A percentile compares a stretch with the other conserved stretches of the same genome.
phyloP scores from a whole-genome alignment of 1,284 basidiomycete species.

The Sanghuangporus baumii region DNA sequence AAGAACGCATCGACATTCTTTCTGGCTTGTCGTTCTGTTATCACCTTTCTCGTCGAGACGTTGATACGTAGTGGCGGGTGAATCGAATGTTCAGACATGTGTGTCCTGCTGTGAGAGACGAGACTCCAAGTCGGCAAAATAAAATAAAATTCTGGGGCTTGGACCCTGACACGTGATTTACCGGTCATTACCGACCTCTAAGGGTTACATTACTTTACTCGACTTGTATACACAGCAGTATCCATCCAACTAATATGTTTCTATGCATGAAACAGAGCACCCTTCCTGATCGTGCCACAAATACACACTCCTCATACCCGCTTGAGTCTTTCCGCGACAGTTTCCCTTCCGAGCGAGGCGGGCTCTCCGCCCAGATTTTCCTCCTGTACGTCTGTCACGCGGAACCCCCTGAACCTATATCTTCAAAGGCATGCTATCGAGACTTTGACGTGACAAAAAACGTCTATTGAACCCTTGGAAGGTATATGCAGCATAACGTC shows the following conservation, averaged over 20 bases:
- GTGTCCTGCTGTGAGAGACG: background rate
- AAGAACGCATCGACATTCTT: slow-evolving; percentile 23
- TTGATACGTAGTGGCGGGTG: slow-evolving; percentile 4
- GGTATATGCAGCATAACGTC: slow-evolving; percentile 42
- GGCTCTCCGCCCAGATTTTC: slow-evolving; percentile 40
- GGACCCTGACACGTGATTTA: too few species aligned
- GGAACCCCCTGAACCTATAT: slow-evolving; percentile 43
- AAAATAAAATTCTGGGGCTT: too few species aligned
- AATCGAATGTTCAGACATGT: slow-evolving; percentile 9
- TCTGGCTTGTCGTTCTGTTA: slow-evolving; percentile 19
- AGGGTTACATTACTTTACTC: too few species aligned
- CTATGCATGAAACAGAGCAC: too few species aligned
- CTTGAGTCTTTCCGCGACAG: too few species aligned
- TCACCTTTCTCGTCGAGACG: slow-evolving; percentile 17
- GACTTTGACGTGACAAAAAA: slow-evolving; percentile 46
- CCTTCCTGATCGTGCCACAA: too few species aligned
- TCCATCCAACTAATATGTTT: too few species aligned
- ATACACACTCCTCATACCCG: too few species aligned
- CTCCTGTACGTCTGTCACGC: slow-evolving; percentile 51
- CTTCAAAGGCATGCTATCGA: slow-evolving; percentile 47
- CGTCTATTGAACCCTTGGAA: slow-evolving; percentile 39
- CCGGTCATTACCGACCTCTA: too few species aligned
- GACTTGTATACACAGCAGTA: too few species aligned
- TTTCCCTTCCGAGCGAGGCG: too few species aligned
- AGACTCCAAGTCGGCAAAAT: too few species aligned